Base-by-base conservation (phyloP, 768 basidiomycete genomes). In the Rhodotorula babjevae region DNA sequence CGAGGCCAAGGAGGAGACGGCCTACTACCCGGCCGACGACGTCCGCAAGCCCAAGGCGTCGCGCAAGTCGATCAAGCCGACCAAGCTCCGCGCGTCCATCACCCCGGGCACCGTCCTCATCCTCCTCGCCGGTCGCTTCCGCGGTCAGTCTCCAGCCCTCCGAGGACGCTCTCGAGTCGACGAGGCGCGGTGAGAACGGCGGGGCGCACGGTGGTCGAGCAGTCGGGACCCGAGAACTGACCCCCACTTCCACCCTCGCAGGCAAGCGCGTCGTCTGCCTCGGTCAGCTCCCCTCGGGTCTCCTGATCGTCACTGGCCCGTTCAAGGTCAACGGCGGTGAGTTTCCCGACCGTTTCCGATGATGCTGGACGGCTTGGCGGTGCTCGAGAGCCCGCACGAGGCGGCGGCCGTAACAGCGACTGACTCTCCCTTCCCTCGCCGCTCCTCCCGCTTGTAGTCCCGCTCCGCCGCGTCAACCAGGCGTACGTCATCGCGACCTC, bases 401-500 rank as follows among this genome's bases (percentile, higher is more conserved):
- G n/a, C n/a, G n/a, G n/a, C n/a, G n/a, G n/a, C n/a, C n/a, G n/a
- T n/a, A n/a, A n/a, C n/a, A n/a, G n/a, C n/a, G 36, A 36, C 36
- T 36, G 36, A 36, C 36, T 36, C 36, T 36, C 36, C 9, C 36
- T 36, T 36, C 36, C n/a, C 36, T 36, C 36, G 5, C 9, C 36
- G 5, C 36, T 36, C 36, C n/a, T 5, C 36, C 36, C 36, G 4
- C 36, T 36, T 9, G 9, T 9, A 36, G 95, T 99, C 59, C 96
- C 96, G 78, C 86, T 99, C 82, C 87, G 94, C 82, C 88, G 96
- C 82, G 93, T 99, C 72, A 95, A 93, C 85, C 95, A 97, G 85
- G 93, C 96, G 67, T 99, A 99, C 82, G 93, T 94, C 74, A 98
- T 99, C 80, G 92, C 95, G 69, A 99, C 96, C 70, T 93, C 93